Base-by-base conservation (phyloP, 2,329 filamentous ascomycete species). In the Aschersonia sp. region DNA sequence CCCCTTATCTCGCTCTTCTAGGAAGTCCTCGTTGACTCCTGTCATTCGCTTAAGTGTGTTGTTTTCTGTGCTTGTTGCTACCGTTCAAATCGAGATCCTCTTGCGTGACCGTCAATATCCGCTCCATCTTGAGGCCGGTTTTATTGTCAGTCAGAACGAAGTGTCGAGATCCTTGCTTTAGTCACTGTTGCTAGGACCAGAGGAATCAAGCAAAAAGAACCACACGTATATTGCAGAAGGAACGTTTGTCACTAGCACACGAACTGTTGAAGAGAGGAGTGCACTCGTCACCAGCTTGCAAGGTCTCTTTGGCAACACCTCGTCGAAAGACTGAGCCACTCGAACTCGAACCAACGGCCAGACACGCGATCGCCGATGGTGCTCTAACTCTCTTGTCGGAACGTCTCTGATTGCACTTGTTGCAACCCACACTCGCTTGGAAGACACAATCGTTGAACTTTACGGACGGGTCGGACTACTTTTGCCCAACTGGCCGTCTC, bases 1-100 rank as follows among this genome's bases (percentile, higher is more conserved):
- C 58, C 57, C 57, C 56, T 50, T 55, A 62, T 62, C 56, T 55
- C 55, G 55, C 60, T 61, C 60, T 63, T 41, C 32, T 74, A 78
- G 78, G 78, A 81, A 81, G 77, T 79, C 78, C 79, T 82, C 78
- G 78, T 73, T 68, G 79, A 72, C 78, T 82, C 79, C 78, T 80
- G 77, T 81, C 79, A 79, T 77, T 83, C 79, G 79, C 79, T 83
- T 80, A 69, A 66, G 63, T 4, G 35, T 37, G 8, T 8, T 4
- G 8, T 37, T 37, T 5, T 37, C 12, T 37, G 35, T 37, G 35
- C 35, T 37, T 37, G 35, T 37, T 37, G 35, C 35, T 37, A 12
- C 12, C 12, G 35, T 37, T 37, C 35, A 22, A 22, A 22, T 22
- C 22, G 22, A 22, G 22, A 22, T 22, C 22, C 22, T 22, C 22